Evolutionary conservation across 2,329 filamentous ascomycete genomes (phyloP).

Genomic region (Fusarium neocosmosporiellum): DNA sequence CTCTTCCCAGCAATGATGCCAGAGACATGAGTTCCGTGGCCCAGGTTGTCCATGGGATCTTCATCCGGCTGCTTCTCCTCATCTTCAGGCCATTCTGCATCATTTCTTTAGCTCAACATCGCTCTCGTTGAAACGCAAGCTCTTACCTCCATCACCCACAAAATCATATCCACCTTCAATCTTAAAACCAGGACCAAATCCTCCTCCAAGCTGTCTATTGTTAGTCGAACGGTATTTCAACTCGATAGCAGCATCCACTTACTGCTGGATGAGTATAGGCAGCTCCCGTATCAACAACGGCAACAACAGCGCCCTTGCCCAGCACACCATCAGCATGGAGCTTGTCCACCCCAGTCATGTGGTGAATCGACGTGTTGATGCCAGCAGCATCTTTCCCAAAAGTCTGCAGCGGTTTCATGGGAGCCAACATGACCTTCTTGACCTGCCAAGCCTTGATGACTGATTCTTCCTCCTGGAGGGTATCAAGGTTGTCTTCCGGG

Average conservation of each 20-base stretch:
- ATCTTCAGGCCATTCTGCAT: slow-evolving; percentile 8
- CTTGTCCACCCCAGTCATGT: neutral
- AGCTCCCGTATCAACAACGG: neutral
- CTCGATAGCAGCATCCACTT: neutral
- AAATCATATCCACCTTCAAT: slow-evolving; percentile 42
- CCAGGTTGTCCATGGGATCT: slow-evolving; percentile 45
- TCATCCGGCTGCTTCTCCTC: slow-evolving; percentile 31
- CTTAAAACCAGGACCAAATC: slow-evolving; percentile 41
- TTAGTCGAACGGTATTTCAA: neutral
- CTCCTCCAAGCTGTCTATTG: slow-evolving; percentile 35
- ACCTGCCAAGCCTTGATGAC: slow-evolving; percentile 1
- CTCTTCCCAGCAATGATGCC: slow-evolving; percentile 45
- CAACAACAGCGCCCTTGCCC: neutral
- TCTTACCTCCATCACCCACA: slow-evolving; percentile 30
- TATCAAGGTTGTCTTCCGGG: neutral
- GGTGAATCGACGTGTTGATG: neutral
- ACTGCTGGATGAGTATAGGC: neutral
- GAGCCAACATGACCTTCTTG: neutral
- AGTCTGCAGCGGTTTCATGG: neutral
- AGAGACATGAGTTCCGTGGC: slow-evolving; percentile 38
- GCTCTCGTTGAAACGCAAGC: too few relatives aligned
- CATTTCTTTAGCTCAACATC: neutral
- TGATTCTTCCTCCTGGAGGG: neutral
- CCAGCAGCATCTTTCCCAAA: neutral
- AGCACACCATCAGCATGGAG: neutral